A percentile compares a stretch with the other conserved stretches of the same genome.
Conservation (phyloP, 768 basidiomycete genomes). For the Termitomyces sp. region DNA sequence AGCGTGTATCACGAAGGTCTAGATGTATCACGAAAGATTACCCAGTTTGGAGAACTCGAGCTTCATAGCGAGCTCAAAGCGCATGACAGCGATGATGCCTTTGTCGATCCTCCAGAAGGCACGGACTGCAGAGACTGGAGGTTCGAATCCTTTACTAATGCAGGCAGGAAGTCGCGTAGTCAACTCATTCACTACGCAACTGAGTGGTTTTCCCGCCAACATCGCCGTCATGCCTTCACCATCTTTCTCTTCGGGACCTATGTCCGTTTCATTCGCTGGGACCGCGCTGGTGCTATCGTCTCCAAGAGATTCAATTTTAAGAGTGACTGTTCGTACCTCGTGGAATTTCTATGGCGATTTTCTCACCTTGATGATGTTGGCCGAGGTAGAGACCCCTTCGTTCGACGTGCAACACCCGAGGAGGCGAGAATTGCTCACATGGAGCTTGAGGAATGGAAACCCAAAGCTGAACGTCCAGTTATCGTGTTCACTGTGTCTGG, state of each 20-base stretch:
- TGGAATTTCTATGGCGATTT: constrained; percentile 30
- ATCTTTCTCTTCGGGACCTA: constrained; percentile 22
- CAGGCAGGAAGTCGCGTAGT: constrained; percentile 10
- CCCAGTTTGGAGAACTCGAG: constrained; percentile 9
- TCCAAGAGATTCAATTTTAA: constrained; percentile 24
- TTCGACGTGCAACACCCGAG: constrained; percentile 10
- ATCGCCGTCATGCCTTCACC: constrained; percentile 27
- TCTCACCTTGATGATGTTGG: constrained; percentile 12
- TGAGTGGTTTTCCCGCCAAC: constrained; percentile 23
- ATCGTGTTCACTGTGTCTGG: constrained; percentile 8
- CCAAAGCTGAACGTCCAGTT: not conserved
- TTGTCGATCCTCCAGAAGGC: constrained; percentile 1
- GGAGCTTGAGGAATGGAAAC: constrained; percentile 6
- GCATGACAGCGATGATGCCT: constrained; percentile 11
- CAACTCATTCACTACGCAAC: constrained; percentile 23
- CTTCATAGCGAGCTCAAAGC: constrained; percentile 18
- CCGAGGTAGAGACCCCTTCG: constrained; percentile 27
- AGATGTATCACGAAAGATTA: not conserved
- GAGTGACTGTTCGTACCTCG: constrained; percentile 16
- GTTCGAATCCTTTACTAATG: not conserved
- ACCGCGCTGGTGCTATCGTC: constrained; percentile 32
- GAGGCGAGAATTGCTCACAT: constrained; percentile 1
- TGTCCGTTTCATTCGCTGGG: constrained; percentile 30
- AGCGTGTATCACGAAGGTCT: constrained; percentile 5
- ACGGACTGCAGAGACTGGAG: not conserved